Evolutionary conservation across 2,329 filamentous ascomycete species (phyloP).

Genomic region (Colletotrichum cuscutae): DNA sequence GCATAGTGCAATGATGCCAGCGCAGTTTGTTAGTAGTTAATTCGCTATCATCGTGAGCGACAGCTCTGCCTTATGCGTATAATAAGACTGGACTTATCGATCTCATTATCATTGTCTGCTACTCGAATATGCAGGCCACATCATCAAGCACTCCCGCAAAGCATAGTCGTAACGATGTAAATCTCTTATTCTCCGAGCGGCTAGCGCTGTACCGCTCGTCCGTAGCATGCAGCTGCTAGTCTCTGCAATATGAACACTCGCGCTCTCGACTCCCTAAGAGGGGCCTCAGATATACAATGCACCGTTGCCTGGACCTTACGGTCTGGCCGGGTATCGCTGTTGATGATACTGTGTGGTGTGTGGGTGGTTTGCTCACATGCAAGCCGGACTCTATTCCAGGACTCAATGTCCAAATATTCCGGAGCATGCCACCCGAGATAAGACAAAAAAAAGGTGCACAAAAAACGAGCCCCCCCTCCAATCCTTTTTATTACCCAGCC

Average conservation of each 20-base stretch:
- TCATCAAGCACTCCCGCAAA: background rate
- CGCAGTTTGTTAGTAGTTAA: background rate
- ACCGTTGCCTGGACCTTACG: conserved; percentile 20
- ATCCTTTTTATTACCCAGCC: conserved; percentile 30
- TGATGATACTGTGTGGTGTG: conserved; percentile 29
- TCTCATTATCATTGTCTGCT: background rate
- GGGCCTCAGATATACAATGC: conserved; percentile 23
- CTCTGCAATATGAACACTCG: conserved; percentile 15
- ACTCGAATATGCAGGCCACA: too few species aligned
- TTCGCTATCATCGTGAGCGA: background rate
- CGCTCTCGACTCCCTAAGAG: background rate
- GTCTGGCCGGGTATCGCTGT: conserved; percentile 31
- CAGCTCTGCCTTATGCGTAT: background rate
- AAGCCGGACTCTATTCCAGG: conserved; percentile 32
- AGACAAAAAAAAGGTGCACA: conserved; percentile 3
- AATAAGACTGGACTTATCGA: background rate
- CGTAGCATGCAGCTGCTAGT: background rate
- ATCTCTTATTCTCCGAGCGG: background rate
- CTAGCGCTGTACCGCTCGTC: background rate
- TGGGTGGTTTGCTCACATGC: conserved; percentile 1
- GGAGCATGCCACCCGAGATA: background rate
- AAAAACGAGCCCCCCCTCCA: background rate
- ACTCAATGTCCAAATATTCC: conserved; percentile 20
- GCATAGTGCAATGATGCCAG: background rate
- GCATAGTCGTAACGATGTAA: background rate